These are phyloP conservation scores for Ramularia endophylla DNA, from an alignment of 2,329 filamentous ascomycete species.

Conservation along the genomic window DNA sequence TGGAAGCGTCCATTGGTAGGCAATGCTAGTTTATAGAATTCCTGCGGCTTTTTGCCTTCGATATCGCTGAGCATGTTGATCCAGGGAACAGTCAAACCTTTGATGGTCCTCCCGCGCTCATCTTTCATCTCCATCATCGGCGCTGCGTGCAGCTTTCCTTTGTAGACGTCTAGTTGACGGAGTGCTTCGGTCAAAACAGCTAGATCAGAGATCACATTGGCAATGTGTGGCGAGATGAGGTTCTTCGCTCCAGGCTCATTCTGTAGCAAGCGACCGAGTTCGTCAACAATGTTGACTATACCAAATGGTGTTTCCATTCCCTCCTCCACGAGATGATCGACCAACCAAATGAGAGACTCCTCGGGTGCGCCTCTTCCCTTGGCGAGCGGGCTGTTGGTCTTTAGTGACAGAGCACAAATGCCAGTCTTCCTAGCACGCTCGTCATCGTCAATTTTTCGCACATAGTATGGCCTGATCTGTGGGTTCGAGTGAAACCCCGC, in stretches of 20 bases:
- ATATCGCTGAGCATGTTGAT: not conserved
- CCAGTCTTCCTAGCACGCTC: not conserved
- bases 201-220: slow-evolving; percentile 38
- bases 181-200: slow-evolving; percentile 42
- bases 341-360: not conserved
- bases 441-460: slow-evolving; percentile 1
- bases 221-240: slow-evolving; percentile 10
- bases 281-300: slow-evolving; percentile 38
- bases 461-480: slow-evolving; percentile 1
- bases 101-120: not conserved
- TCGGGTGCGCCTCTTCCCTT: slow-evolving; percentile 1
- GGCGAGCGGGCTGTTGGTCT: too few relatives aligned
- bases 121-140: not conserved
- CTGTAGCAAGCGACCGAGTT: slow-evolving; percentile 42
- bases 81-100: not conserved
- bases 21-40: not conserved
- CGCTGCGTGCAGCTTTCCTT: not conserved
- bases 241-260: slow-evolving; percentile 7
- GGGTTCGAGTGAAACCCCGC: not conserved
- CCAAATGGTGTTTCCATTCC: too few relatives aligned
- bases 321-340: slow-evolving; percentile 26
- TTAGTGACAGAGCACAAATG: not conserved
- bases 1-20: slow-evolving; percentile 3
- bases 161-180: slow-evolving; percentile 42
- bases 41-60: not conserved